phyloP scores from a whole-genome alignment of 805 yeast species.

The Schwanniomyces sp. region DNA sequence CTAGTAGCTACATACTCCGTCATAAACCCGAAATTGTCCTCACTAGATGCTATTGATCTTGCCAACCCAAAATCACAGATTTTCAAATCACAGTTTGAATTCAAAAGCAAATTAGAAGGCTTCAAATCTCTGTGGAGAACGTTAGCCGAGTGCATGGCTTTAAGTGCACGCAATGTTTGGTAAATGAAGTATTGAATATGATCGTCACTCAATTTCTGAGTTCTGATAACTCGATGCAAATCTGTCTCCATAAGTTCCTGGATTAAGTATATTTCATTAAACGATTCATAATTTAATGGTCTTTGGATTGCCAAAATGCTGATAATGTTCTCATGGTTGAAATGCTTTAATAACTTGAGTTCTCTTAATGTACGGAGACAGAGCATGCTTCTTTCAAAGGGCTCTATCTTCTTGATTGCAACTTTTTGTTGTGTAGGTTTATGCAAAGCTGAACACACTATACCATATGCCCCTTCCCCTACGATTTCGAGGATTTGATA shows the following conservation, averaged over 20 bases:
- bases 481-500: conserved; percentile 82
- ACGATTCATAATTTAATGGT: conserved; percentile 72
- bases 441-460: conserved; percentile 87
- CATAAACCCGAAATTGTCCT: conserved; percentile 77
- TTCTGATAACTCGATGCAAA: conserved; percentile 73
- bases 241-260: conserved; percentile 91
- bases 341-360: conserved; percentile 82
- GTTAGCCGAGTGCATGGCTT: conserved; percentile 90
- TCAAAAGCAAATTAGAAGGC: conserved; percentile 82
- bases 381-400: conserved; percentile 86
- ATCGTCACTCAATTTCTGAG: conserved; percentile 84
- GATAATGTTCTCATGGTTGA: conserved; percentile 91
- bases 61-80: conserved; percentile 95
- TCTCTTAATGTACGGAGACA: conserved; percentile 89
- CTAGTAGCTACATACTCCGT: conserved; percentile 97
- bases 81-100: conserved; percentile 91
- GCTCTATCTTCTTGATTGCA: conserved; percentile 94
- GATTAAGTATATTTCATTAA: conserved; percentile 84
- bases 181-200: conserved; percentile 92
- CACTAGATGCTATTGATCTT: conserved; percentile 57
- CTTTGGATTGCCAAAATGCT: conserved; percentile 86
- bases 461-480: conserved; percentile 97
- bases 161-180: conserved; percentile 86
- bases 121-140: conserved; percentile 91
- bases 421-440: conserved; percentile 83